Base-by-base conservation (phyloP, 2,329 filamentous ascomycete genomes). In the Talaromyces pinophilus region DNA sequence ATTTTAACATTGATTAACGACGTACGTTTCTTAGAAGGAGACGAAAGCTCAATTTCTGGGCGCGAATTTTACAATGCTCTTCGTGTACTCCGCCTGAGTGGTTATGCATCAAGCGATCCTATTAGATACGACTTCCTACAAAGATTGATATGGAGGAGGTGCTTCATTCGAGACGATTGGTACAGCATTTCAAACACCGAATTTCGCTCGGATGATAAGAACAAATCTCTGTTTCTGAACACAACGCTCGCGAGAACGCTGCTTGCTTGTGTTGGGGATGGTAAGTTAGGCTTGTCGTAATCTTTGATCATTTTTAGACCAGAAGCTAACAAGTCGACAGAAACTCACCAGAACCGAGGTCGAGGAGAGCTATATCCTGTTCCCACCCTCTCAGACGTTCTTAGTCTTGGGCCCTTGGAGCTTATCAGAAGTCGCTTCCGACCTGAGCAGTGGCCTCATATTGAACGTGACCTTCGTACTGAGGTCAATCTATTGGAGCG, bases 131-230 rank as follows among this genome's bases (percentile, higher is more conserved):
- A 89, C 30, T 80, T 83, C 38, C 75, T 85, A 42, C 79, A 86
- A 61, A 83, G 82, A 67, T 78, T 88, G n/a, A 91, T 98, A 69
- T 99, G 95, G 95, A 90, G 95, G 74, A 88, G 95, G 63, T 90
- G 92, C 68, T 91, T 91, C 73, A 85, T 94, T 70, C 87, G 89
- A 60, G 93, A 97, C 76, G 87, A 97, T 74, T 99, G 95, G 95
- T 82, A 85, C 30, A 83, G 82, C 67, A 86, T 96, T 74, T 94
- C 95, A 74, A 88, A 92, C 70, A 94, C 91, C 0, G 87, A 89
- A 59, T 83, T 90, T 67, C 90, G 91, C 74, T 87, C 88, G 65
- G 93, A 96, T 72, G 80, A 82, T 2, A 85, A 91, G 68, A 86
- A 92, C 33, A 82, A 88, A 63, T 83, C 85, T 33, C 82, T 86